Conservation (phyloP, 2,329 filamentous ascomycete species). For the Laburnicola sp. region DNA sequence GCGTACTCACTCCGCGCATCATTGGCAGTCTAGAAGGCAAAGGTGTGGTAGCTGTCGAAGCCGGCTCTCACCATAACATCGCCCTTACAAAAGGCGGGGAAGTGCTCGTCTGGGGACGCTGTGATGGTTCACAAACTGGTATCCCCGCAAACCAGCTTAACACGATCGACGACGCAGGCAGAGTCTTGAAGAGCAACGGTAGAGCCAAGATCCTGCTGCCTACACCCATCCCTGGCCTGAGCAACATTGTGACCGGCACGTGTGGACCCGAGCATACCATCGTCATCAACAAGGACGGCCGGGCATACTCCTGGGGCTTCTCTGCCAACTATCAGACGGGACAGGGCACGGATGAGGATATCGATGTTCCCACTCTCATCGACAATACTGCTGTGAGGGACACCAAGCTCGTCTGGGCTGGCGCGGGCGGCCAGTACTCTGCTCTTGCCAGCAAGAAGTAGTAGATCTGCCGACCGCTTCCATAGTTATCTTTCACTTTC, state of each 20-base stretch:
- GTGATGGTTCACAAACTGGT: slow-evolving; percentile 61
- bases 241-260: slow-evolving; percentile 59
- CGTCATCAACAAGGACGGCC: slow-evolving; percentile 68
- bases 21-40: slow-evolving; percentile 66
- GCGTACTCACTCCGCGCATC: slow-evolving; percentile 67
- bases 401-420: slow-evolving; percentile 75
- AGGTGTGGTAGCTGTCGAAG: slow-evolving; percentile 69
- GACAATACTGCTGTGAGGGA: slow-evolving; percentile 82
- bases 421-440: slow-evolving; percentile 84
- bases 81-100: slow-evolving; percentile 58
- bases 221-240: slow-evolving; percentile 62
- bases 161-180: slow-evolving; percentile 44
- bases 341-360: slow-evolving; percentile 75
- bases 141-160: slow-evolving; percentile 40
- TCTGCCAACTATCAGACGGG: slow-evolving; percentile 80
- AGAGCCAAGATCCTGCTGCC: slow-evolving; percentile 63
- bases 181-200: slow-evolving; percentile 12
- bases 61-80: slow-evolving; percentile 75
- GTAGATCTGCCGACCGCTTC: slow-evolving; percentile 9
- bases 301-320: slow-evolving; percentile 80
- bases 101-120: slow-evolving; percentile 62
- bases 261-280: slow-evolving; percentile 75
- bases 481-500: slow-evolving; percentile 1
- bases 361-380: slow-evolving; percentile 75
- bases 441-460: slow-evolving; percentile 55